Conservation (phyloP, 495 filamentous ascomycete species). For the Annulohypoxylon bovei region DNA sequence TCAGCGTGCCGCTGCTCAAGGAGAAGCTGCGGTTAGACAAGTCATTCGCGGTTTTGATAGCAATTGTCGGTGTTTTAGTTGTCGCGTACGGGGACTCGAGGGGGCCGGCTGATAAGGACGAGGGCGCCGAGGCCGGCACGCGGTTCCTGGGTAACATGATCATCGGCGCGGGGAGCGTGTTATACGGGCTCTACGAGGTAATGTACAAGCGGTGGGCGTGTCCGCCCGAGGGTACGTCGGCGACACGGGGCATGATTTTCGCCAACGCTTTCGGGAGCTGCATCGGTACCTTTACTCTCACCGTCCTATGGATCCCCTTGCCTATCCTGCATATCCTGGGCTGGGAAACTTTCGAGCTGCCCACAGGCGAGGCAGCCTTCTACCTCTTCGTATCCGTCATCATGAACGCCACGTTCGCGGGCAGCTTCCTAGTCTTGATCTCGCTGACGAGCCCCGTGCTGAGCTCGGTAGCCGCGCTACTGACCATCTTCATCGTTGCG, state of each 20-base stretch:
- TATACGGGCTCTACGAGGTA: slow-evolving; percentile 98
- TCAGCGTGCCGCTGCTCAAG: slow-evolving; percentile 86
- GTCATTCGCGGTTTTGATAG: slow-evolving; percentile 81
- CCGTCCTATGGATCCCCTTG: slow-evolving; percentile 90
- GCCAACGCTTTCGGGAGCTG: slow-evolving; percentile 89
- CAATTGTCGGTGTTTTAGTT: slow-evolving; percentile 86
- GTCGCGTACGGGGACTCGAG: slow-evolving; percentile 86
- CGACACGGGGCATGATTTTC: slow-evolving; percentile 87
- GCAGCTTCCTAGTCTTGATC: slow-evolving; percentile 93
- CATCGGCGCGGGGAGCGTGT: slow-evolving; percentile 90
- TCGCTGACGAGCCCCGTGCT: slow-evolving; percentile 91
- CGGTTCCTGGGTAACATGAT: slow-evolving; percentile 85
- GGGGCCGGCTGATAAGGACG: slow-evolving; percentile 47
- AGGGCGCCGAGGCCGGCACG: slow-evolving; percentile 58
- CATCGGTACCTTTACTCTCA: slow-evolving; percentile 84
- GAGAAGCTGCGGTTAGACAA: slow-evolving; percentile 85
- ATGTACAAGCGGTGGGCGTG: slow-evolving; percentile 93
- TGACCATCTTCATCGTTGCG: slow-evolving; percentile 97
- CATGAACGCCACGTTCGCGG: slow-evolving; percentile 89
- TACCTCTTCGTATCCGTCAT: slow-evolving; percentile 82
- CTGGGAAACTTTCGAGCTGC: slow-evolving; percentile 83
- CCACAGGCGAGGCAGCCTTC: slow-evolving; percentile 77
- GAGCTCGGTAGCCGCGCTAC: slow-evolving; percentile 86
- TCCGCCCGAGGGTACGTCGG: slow-evolving; percentile 85
- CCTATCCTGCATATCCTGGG: slow-evolving; percentile 82